Evolutionary conservation across 2,329 filamentous ascomycete species (phyloP).

Genomic region (Fusarium sp.): DNA sequence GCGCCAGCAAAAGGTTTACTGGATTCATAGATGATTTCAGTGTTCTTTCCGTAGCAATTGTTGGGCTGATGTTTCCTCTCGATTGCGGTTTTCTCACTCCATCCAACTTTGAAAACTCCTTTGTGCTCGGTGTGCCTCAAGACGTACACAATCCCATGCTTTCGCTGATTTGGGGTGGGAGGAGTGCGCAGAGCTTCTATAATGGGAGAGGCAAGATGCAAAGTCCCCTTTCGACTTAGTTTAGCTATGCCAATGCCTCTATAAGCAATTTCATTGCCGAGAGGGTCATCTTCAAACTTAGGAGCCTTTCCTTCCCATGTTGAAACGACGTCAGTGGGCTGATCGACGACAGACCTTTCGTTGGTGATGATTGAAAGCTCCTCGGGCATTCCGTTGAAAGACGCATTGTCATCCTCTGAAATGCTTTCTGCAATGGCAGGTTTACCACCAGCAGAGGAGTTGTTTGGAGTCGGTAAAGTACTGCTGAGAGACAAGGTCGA

Average conservation of each 20-base stretch:
- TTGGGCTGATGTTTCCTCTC: not conserved
- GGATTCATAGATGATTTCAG: conserved; percentile 17
- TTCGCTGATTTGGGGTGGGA: not conserved
- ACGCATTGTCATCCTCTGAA: not conserved
- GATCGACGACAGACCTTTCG: not conserved
- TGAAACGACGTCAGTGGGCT: not conserved
- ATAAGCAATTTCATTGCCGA: not conserved
- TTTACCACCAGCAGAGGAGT: not conserved
- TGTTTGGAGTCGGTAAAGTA: too few relatives aligned
- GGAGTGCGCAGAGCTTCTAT: not conserved
- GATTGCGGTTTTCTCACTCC: not conserved
- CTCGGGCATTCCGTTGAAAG: not conserved
- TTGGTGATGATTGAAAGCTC: not conserved
- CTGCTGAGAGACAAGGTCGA: not conserved
- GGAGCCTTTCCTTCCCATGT: not conserved
- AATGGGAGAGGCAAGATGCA: conserved; percentile 2
- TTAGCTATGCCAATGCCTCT: not conserved
- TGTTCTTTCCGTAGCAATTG: conserved; percentile 16
- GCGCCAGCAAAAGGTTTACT: conserved; percentile 3
- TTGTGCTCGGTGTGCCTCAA: conserved; percentile 3
- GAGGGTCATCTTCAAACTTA: not conserved
- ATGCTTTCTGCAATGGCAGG: not conserved
- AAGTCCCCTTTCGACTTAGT: conserved; percentile 11
- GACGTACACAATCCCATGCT: conserved; percentile 17
- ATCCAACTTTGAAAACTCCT: conserved; percentile 23